These are phyloP conservation scores for Trichomonascaceae sp. DNA, from an alignment of 1,139 yeast genomes.

Conservation along the genomic window DNA sequence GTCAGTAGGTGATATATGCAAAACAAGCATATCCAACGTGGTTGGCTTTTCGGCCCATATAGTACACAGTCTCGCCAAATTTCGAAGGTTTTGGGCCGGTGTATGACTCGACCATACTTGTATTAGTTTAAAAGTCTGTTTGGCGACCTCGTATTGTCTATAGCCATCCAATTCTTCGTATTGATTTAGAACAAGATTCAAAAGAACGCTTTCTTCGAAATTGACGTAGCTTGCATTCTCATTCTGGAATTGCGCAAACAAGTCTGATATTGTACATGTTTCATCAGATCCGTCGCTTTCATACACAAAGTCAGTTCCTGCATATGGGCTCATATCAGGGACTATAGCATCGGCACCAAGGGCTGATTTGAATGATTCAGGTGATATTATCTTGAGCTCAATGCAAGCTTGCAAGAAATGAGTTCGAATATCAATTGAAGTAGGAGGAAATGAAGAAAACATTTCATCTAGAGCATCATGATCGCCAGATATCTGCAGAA, in stretches of 20 bases:
- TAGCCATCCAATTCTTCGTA: constrained; percentile 27
- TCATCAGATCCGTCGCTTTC: constrained; percentile 9
- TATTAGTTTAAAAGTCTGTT: constrained; percentile 19
- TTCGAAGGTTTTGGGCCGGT: constrained; percentile 23
- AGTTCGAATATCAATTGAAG: constrained; percentile 47
- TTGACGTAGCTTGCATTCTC: constrained; percentile 26
- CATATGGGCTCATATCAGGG: constrained; percentile 13
- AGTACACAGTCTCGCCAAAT: constrained; percentile 44
- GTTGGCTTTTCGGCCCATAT: constrained; percentile 40
- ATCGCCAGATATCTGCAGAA: constrained; percentile 24
- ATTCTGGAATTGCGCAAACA: constrained; percentile 11
- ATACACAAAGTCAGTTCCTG: constrained; percentile 5
- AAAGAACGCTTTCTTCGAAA: constrained; percentile 22
- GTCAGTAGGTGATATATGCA: constrained; percentile 27
- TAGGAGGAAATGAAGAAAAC: constrained; percentile 42
- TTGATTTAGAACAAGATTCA: constrained; percentile 17
- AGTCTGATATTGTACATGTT: constrained; percentile 17
- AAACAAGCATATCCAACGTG: constrained; percentile 40
- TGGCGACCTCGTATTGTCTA: constrained; percentile 25
- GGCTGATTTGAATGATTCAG: constrained; percentile 40
- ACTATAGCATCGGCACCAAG: constrained; percentile 37
- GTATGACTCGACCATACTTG: constrained; percentile 19
- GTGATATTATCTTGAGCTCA: constrained; percentile 38
- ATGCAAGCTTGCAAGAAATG: constrained; percentile 51
- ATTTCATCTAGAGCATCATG: constrained; percentile 39